A percentile compares a stretch with the other conserved stretches of the same genome.
Conservation (phyloP, 2,329 filamentous ascomycete genomes). For the Lasiodiplodia citricola region DNA sequence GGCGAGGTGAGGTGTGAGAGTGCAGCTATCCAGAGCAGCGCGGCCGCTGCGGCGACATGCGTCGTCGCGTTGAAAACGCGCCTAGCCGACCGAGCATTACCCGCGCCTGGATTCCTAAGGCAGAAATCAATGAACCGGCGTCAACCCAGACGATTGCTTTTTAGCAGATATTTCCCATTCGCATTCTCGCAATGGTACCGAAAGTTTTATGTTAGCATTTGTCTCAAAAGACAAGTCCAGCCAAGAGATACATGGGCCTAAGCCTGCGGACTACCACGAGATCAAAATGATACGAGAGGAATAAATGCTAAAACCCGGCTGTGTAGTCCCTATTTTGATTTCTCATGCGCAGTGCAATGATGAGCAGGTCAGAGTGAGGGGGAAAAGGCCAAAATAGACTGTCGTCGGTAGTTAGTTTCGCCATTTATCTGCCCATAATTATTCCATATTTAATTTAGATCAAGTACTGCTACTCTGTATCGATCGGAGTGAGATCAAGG, state of each 20-base stretch:
- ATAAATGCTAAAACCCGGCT: no score
- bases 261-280: no score
- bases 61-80: conserved; percentile 24
- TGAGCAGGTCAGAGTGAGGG: neutral
- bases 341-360: neutral
- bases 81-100: neutral
- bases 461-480: no score
- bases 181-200: no score
- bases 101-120: neutral
- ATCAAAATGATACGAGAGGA: no score
- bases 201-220: no score
- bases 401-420: neutral
- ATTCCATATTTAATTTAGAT: no score
- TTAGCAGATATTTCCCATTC: neutral
- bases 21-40: conserved; percentile 6
- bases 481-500: no score
- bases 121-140: neutral
- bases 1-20: neutral
- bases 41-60: conserved; percentile 13
- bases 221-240: no score
- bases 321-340: neutral
- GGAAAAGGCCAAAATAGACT: neutral
- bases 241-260: no score
- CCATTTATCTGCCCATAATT: no score
- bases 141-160: neutral